These are phyloP conservation scores for Cladophialophora psammophila DNA, from an alignment of 2,329 filamentous ascomycete genomes.

Conservation along the genomic window DNA sequence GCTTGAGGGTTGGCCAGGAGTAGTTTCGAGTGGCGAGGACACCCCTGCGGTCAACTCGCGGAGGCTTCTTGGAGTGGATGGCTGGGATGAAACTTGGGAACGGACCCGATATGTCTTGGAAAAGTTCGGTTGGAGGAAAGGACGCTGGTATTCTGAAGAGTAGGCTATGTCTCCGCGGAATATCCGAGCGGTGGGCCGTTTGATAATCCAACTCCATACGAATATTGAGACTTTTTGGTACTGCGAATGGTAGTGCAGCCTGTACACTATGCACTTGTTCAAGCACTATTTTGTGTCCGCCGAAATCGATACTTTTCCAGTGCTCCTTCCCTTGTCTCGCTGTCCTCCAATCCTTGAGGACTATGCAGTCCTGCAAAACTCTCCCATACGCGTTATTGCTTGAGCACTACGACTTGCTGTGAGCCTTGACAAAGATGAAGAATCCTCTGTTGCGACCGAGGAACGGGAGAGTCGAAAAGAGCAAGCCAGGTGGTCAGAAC, in stretches of 20 bases:
- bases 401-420: too few species aligned
- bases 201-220: neutral
- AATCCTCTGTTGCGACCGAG: too few species aligned
- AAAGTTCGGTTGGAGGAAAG: neutral
- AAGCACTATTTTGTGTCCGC: neutral
- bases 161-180: neutral
- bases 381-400: too few species aligned
- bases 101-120: neutral
- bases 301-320: neutral
- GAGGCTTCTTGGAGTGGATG: neutral
- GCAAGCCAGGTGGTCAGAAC: neutral
- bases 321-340: neutral
- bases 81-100: neutral
- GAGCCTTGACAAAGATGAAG: too few species aligned
- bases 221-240: neutral
- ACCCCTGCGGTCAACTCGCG: neutral
- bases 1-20: neutral
- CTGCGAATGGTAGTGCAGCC: neutral
- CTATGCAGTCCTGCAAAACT: neutral
- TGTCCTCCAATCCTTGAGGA: neutral
- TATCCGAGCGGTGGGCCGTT: neutral
- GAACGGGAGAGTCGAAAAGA: neutral
- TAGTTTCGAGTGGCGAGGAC: neutral
- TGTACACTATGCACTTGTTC: neutral
- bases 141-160: neutral